Evolutionary conservation across 345 rosid species (phyloP).

Genomic region (Camelina sativa): DNA sequence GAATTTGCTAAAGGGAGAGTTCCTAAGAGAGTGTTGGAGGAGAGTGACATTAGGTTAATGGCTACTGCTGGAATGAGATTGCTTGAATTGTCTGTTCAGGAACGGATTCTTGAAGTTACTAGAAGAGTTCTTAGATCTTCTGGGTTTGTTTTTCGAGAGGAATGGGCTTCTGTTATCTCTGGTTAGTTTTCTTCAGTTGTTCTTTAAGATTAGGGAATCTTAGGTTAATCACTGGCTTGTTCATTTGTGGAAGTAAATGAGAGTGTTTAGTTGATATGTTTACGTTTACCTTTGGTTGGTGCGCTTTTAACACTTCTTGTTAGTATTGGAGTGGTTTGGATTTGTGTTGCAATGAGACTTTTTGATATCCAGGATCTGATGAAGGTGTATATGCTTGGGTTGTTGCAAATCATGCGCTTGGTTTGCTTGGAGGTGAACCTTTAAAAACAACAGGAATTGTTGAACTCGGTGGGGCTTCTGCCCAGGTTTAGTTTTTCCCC

Average conservation of each 20-base stretch:
- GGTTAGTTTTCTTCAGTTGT: conserved; percentile 50
- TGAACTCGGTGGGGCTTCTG: conserved; percentile 98
- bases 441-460: conserved; percentile 76
- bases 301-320: conserved; percentile 1
- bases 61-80: conserved; percentile 94
- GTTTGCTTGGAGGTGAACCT: conserved; percentile 84
- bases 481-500: conserved; percentile 61
- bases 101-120: conserved; percentile 59
- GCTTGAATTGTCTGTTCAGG: conserved; percentile 58
- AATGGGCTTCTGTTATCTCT: conserved; percentile 81
- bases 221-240: conserved; percentile 20
- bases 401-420: conserved; percentile 82
- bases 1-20: conserved; percentile 66
- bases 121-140: conserved; percentile 62
- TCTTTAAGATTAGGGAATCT: background rate
- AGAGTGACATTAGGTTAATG: conserved; percentile 89
- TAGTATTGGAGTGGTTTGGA: conserved; percentile 9
- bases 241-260: background rate
- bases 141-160: conserved; percentile 69
- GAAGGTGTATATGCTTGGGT: conserved; percentile 97
- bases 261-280: background rate
- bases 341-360: no score
- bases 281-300: background rate
- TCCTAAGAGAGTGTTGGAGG: conserved; percentile 57
- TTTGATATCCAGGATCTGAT: conserved; percentile 99